phyloP scores from a whole-genome alignment of 495 filamentous ascomycete genomes.

The Aspergillus ostianus region DNA sequence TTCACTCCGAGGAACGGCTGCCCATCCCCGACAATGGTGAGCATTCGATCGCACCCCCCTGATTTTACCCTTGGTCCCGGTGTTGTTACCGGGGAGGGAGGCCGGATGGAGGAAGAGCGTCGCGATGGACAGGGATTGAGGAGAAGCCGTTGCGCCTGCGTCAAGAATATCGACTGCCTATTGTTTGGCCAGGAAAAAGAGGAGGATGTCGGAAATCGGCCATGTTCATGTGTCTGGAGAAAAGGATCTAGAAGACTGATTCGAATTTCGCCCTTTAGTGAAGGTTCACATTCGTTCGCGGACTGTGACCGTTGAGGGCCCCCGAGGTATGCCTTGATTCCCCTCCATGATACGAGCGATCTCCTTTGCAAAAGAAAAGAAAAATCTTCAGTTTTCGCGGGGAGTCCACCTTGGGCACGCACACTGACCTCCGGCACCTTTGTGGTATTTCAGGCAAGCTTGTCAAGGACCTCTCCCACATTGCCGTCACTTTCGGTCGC shows the following conservation, averaged over 20 bases:
- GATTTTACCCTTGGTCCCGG: conserved; percentile 12
- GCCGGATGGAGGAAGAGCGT: background rate
- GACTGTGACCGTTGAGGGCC: conserved; percentile 92
- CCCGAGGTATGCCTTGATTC: conserved; percentile 60
- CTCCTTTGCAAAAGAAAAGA: background rate
- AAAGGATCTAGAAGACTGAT: conserved; percentile 25
- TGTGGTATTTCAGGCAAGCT: conserved; percentile 68
- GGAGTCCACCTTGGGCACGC: conserved; percentile 1
- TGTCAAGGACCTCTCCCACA: conserved; percentile 89
- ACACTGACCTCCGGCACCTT: conserved; percentile 18
- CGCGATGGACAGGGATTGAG: conserved; percentile 1
- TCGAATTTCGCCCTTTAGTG: conserved; percentile 57
- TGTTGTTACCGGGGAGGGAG: conserved; percentile 9
- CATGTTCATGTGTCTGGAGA: conserved; percentile 8
- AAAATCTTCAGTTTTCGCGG: background rate
- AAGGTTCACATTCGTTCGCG: conserved; percentile 95
- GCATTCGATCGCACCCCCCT: conserved; percentile 37
- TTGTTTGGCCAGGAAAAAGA: background rate
- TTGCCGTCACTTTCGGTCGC: conserved; percentile 91
- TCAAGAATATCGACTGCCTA: conserved; percentile 1
- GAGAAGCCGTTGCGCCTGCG: conserved; percentile 8
- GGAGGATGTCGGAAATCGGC: background rate
- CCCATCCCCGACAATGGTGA: conserved; percentile 94
- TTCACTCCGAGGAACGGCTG: conserved; percentile 93
- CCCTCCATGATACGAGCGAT: background rate